Evolutionary conservation across 176 grass and related monocot genomes (phyloP).

Genomic region (Oryza meyeriana): DNA sequence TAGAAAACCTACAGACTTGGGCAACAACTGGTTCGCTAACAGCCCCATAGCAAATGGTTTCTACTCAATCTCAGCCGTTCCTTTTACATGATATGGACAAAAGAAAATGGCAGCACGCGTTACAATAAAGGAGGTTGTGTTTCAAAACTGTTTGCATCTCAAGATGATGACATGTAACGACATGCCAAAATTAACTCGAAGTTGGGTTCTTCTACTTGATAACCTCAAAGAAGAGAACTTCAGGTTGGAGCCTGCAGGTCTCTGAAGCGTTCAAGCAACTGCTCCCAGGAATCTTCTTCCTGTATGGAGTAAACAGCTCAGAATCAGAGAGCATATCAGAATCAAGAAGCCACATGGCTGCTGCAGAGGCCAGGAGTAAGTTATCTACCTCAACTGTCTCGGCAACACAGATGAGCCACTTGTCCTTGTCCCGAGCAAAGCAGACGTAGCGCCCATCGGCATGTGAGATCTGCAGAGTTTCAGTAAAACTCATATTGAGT

Average conservation of each 20-base stretch:
- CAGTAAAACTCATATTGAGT: background rate
- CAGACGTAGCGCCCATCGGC: background rate
- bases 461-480: conserved; percentile 21
- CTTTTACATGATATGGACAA: too few relatives aligned
- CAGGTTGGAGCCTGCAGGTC: conserved; percentile 15
- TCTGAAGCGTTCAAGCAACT: conserved; percentile 25
- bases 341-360: background rate
- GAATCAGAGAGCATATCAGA: background rate
- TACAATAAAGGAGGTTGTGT: too few relatives aligned
- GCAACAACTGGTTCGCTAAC: too few relatives aligned
- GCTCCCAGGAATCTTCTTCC: conserved; percentile 11
- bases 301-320: background rate
- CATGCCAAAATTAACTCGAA: background rate
- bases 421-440: conserved; percentile 16
- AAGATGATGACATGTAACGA: background rate
- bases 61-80: too few relatives aligned
- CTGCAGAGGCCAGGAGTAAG: background rate
- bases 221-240: conserved; percentile 25
- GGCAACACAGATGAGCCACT: conserved; percentile 24
- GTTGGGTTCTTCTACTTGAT: conserved; percentile 29
- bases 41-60: too few relatives aligned
- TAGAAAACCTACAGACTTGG: too few relatives aligned
- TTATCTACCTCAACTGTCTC: background rate
- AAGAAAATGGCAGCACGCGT: too few relatives aligned
- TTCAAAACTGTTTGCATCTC: background rate